These are phyloP conservation scores for Austropuccinia psidii DNA, from an alignment of 1,284 basidiomycete species.

Conservation along the genomic window DNA sequence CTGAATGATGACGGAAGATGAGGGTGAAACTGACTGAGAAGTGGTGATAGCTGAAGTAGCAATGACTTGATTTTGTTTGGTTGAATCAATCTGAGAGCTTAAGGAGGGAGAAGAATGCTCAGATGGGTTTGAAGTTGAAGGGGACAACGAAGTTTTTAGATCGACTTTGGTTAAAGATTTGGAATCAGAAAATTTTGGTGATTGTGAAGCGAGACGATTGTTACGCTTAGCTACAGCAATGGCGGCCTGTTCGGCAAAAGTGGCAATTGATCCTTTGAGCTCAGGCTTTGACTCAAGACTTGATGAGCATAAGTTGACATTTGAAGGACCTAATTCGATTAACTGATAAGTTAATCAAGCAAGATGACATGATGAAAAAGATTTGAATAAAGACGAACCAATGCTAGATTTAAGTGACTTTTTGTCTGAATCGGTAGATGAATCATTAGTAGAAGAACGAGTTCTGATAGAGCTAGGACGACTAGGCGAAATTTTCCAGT, in stretches of 20 bases:
- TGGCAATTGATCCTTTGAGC: too few species aligned
- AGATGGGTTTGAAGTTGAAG: background rate
- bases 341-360: background rate
- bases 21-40: background rate
- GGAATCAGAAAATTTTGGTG: background rate
- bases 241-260: constrained; percentile 36
- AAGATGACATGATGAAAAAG: background rate
- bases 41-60: background rate
- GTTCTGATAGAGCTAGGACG: constrained; percentile 7
- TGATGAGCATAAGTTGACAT: too few species aligned
- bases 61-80: background rate
- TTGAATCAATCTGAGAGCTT: background rate
- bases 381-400: background rate
- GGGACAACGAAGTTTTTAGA: background rate
- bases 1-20: too few species aligned
- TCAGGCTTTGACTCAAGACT: background rate
- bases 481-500: constrained; percentile 21
- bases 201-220: constrained; percentile 8
- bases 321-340: constrained; percentile 1
- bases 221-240: constrained; percentile 32
- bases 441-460: constrained; percentile 1
- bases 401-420: background rate
- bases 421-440: background rate
- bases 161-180: background rate
- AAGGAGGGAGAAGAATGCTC: background rate